A percentile compares a stretch with the other conserved stretches of the same genome.
Conservation (phyloP, 2,329 filamentous ascomycete genomes). For the Trichoderma pleuroti region DNA sequence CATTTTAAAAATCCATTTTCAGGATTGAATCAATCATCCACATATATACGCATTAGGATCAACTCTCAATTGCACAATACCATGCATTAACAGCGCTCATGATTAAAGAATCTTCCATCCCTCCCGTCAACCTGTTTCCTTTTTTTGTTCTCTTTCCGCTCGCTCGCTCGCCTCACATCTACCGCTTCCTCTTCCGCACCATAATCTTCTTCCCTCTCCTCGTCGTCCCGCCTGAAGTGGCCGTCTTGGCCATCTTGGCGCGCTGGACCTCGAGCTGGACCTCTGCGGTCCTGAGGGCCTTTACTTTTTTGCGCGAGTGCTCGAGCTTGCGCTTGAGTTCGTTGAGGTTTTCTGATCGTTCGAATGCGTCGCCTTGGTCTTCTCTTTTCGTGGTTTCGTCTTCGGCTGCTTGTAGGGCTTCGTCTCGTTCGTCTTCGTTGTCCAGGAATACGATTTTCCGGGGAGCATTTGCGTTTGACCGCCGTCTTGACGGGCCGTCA, state of each 20-base stretch:
- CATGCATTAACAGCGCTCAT: not conserved
- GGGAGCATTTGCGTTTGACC: slow-evolving; percentile 30
- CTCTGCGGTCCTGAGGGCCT: slow-evolving; percentile 54
- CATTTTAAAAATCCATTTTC: not conserved
- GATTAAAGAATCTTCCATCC: not conserved
- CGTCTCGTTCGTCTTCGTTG: slow-evolving; percentile 36
- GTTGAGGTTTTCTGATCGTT: slow-evolving; percentile 41
- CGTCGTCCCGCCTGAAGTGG: slow-evolving; percentile 56
- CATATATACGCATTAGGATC: not conserved
- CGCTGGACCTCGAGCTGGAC: slow-evolving; percentile 55
- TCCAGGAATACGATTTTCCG: slow-evolving; percentile 53
- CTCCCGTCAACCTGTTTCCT: not conserved
- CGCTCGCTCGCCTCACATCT: slow-evolving; percentile 22
- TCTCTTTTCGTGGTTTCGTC: slow-evolving; percentile 23
- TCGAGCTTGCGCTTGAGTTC: slow-evolving; percentile 49
- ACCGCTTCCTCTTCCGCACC: slow-evolving; percentile 60
- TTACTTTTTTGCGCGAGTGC: slow-evolving; percentile 51
- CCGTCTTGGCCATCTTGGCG: slow-evolving; percentile 63
- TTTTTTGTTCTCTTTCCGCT: not conserved
- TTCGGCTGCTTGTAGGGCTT: slow-evolving; percentile 29
- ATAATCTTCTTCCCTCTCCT: slow-evolving; percentile 61
- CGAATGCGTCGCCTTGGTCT: slow-evolving; percentile 31
- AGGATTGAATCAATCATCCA: not conserved
- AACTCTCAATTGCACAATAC: not conserved
- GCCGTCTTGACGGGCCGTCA: slow-evolving; percentile 29